Conservation (phyloP, 768 basidiomycete species). For the Russula emetica region DNA sequence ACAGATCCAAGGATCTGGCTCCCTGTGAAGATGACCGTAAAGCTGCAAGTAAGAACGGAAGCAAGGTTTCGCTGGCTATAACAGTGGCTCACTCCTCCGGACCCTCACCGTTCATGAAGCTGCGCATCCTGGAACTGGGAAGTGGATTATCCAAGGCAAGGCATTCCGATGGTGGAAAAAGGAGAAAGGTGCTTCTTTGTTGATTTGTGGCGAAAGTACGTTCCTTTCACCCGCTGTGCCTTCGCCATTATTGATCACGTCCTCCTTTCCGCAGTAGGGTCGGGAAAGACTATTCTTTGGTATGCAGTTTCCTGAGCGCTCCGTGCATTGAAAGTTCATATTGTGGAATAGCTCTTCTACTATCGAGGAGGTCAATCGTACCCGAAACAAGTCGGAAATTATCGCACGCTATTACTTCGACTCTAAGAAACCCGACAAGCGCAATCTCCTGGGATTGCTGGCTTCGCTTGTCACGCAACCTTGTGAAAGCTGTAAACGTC, state of each 20-base stretch:
- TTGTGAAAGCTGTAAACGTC: not conserved
- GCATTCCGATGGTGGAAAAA: slow-evolving; percentile 2
- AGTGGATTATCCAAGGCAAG: not conserved
- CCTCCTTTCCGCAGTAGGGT: not conserved
- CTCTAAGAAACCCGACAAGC: not conserved
- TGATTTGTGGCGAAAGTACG: slow-evolving; percentile 3
- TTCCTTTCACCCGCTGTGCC: too few species aligned
- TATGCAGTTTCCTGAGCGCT: not conserved
- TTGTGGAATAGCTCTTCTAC: not conserved
- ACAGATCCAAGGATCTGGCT: too few species aligned
- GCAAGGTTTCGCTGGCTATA: not conserved
- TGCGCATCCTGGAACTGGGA: not conserved
- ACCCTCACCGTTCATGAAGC: not conserved
- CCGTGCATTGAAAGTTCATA: not conserved
- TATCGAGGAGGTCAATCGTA: slow-evolving; percentile 1
- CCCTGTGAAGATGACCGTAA: not conserved
- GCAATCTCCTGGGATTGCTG: not conserved
- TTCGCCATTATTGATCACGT: not conserved
- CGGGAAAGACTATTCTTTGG: slow-evolving; percentile 12
- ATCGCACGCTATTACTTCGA: slow-evolving; percentile 2
- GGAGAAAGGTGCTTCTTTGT: not conserved
- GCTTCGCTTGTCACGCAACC: not conserved
- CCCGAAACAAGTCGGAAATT: not conserved
- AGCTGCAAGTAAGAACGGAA: not conserved
- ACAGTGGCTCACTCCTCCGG: slow-evolving; percentile 5